A percentile compares a stretch with the other conserved stretches of the same genome.
phyloP scores from a whole-genome alignment of 1,284 basidiomycete genomes.

The Fomitopsis betulina region DNA sequence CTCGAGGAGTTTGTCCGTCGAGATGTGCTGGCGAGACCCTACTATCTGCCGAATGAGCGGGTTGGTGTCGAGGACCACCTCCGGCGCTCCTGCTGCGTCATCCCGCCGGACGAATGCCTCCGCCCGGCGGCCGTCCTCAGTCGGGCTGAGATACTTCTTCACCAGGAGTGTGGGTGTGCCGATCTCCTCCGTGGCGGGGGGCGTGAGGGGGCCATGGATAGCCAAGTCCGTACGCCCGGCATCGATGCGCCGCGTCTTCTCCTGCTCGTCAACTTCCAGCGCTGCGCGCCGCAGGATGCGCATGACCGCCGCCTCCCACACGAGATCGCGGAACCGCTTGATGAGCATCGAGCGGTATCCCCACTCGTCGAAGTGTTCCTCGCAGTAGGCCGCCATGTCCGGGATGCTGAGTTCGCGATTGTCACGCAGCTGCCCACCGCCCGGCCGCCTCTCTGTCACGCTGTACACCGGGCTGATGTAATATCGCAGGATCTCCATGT shows the following conservation, averaged over 20 bases:
- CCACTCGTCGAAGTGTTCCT: conserved; percentile 53
- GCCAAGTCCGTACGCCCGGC: conserved; percentile 14
- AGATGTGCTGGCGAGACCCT: conserved; percentile 31
- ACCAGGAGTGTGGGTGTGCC: conserved; percentile 27
- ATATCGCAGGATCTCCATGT: conserved; percentile 35
- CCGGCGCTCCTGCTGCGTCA: conserved; percentile 4
- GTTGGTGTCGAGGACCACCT: conserved; percentile 20
- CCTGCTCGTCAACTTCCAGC: conserved; percentile 35
- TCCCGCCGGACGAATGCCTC: conserved; percentile 33
- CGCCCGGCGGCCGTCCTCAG: conserved; percentile 23
- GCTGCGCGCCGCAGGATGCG: conserved; percentile 37
- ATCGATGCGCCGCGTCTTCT: conserved; percentile 19
- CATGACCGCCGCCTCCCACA: conserved; percentile 39
- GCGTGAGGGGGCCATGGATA: conserved; percentile 20
- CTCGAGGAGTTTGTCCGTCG: conserved; percentile 39
- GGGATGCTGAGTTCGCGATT: conserved; percentile 35
- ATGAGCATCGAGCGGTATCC: conserved; percentile 38
- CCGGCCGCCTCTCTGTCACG: conserved; percentile 11
- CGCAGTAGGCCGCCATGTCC: conserved; percentile 45
- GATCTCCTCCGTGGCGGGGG: conserved; percentile 22
- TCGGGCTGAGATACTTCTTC: conserved; percentile 26
- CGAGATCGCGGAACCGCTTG: conserved; percentile 34
- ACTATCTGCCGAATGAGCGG: conserved; percentile 31
- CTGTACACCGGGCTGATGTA: conserved; percentile 41
- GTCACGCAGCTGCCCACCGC: conserved; percentile 27